Base-by-base conservation (phyloP, 257 asterid species). In the Solanum phureja region DNA sequence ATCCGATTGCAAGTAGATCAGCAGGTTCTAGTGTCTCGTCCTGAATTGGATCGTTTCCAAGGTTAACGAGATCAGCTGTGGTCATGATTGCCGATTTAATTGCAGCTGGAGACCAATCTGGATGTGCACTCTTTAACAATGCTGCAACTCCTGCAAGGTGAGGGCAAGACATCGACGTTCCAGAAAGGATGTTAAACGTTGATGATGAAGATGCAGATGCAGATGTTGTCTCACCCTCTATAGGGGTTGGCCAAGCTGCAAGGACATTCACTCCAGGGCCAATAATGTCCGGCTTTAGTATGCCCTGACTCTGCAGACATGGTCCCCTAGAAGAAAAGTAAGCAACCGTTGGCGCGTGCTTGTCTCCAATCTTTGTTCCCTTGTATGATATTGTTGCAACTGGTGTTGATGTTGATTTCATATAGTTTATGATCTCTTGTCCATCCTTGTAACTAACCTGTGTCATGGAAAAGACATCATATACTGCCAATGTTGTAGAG, bases 81-180 rank as follows among this genome's bases (percentile, higher is more conserved):
- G 81, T 73, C 81, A 73, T 34, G 6, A 73, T 73, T 73, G 81
- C 29, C 0, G 81, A 73, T 73, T 73, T 73, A 34, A 73, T 34
- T 73, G 81, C 81, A 34, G 81, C 29, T 73, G 46, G 81, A 34
- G 81, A 85, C 87, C 87, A 85, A 62, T 85, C 44, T 23, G 83
- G 83, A 68, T 68, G 87, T 40, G 87, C 77, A 8, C 31, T 66
- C 72, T 68, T 85, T 31, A 85, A 11, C 27, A 85, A n/a, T 37
- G 87, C 87, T 66, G 87, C 87, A 58, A 85, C 46, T 31, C 87
- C 87, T 24, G 66, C 76, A 13, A 85, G 37, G 49, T 85, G 87
- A 11, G 87, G 87, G 24, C 87, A 85, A 7, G 87, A 66, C 87
- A 85, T 66, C 42, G 86, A 83, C 44, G 29, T 73, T 23, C 46